Evolutionary conservation across 129 eudicot genomes (phyloP).

Genomic region (Artemisia argyi): DNA sequence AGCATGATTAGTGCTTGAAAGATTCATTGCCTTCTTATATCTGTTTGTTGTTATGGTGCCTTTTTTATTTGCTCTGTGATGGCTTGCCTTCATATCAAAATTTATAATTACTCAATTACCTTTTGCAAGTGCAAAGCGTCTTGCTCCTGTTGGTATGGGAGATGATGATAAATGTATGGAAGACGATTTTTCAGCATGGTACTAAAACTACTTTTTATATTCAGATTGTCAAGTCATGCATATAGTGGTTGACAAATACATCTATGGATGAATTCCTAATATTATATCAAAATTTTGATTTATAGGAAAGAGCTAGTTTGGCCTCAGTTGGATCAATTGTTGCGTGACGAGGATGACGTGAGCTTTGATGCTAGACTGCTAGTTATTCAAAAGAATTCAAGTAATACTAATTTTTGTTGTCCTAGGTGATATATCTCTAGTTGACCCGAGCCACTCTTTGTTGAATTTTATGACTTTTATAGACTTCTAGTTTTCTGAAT

Average conservation of each 20-base stretch:
- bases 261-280: background rate
- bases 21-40: background rate
- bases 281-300: background rate
- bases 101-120: background rate
- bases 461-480: too few species aligned
- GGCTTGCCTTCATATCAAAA: background rate
- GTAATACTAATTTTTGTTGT: too few species aligned
- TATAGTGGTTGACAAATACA: background rate
- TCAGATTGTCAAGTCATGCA: too few species aligned
- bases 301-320: slow-evolving; percentile 75
- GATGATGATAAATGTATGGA: slow-evolving; percentile 94
- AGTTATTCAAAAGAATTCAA: too few species aligned
- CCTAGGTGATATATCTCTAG: too few species aligned
- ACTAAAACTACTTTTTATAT: slow-evolving; percentile 5
- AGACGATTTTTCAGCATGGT: slow-evolving; percentile 88
- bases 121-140: slow-evolving; percentile 66
- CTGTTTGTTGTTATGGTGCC: too few species aligned
- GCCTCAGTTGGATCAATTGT: slow-evolving; percentile 83
- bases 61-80: background rate
- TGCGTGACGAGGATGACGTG: slow-evolving; percentile 63
- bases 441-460: too few species aligned
- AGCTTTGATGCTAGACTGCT: slow-evolving; percentile 61
- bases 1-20: background rate
- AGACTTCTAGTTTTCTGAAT: too few species aligned
- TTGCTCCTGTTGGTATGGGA: slow-evolving; percentile 78